Evolutionary conservation across 2,329 filamentous ascomycete species (phyloP).

Genomic region (Hymenoscyphus scutula): DNA sequence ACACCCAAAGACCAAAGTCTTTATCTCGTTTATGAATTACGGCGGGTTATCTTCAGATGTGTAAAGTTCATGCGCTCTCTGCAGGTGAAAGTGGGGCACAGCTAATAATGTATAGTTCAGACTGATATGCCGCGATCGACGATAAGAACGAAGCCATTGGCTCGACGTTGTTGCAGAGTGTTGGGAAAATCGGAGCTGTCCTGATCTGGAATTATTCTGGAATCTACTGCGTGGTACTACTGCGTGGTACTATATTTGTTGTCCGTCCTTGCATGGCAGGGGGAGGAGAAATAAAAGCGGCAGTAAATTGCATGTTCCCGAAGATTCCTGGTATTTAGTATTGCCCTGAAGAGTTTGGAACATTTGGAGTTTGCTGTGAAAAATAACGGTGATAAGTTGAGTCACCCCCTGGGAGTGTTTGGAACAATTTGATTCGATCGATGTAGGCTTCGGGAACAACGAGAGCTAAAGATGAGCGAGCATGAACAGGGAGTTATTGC

Average conservation of each 20-base stretch:
- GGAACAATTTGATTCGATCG: no score
- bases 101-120: not conserved
- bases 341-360: no score
- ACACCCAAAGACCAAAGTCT: not conserved
- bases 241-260: no score
- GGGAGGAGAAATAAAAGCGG: no score
- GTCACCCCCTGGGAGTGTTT: no score
- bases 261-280: not conserved
- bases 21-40: not conserved
- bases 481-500: no score
- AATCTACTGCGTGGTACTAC: not conserved
- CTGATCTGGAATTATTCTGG: not conserved
- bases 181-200: not conserved
- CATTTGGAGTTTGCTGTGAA: no score
- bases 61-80: not conserved
- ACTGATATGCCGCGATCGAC: constrained; percentile 3
- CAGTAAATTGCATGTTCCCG: no score
- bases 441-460: no score
- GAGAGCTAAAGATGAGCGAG: no score
- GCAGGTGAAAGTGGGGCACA: not conserved
- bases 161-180: not conserved
- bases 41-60: not conserved
- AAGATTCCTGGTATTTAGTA: no score
- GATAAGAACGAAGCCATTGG: not conserved
- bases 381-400: no score